Percentiles rank a stretch among this genome's conserved stretches.
Conservation (phyloP, 148 eudicot species). For the Talinum fruticosum region DNA sequence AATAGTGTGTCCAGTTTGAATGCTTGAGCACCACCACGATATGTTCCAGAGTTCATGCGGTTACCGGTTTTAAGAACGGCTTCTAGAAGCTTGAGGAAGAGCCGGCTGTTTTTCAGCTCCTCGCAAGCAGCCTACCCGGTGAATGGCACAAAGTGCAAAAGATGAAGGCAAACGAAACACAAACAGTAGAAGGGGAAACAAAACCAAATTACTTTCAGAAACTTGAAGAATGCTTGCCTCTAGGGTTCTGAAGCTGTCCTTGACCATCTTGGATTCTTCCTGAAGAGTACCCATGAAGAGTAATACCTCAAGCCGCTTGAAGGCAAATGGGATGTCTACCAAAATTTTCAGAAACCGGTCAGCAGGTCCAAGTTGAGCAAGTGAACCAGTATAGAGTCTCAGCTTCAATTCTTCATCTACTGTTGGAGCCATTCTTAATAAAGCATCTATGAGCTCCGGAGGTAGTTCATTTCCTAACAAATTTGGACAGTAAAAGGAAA, state of each 20-base stretch:
- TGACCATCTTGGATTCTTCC: slow-evolving; percentile 53
- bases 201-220: background rate
- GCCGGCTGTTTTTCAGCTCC: slow-evolving; percentile 59
- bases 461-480: slow-evolving; percentile 57
- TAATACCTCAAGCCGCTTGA: slow-evolving; percentile 58
- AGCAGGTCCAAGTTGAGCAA: slow-evolving; percentile 71
- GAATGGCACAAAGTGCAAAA: background rate
- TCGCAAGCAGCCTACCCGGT: slow-evolving; percentile 62
- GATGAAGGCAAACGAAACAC: background rate
- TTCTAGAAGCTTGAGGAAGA: slow-evolving; percentile 77
- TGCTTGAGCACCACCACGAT: slow-evolving; percentile 77
- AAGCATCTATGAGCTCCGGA: slow-evolving; percentile 62
- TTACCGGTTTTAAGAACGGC: slow-evolving; percentile 84
- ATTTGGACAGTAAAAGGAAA: background rate
- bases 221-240: slow-evolving; percentile 39
- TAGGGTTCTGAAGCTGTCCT: slow-evolving; percentile 55
- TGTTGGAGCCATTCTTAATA: slow-evolving; percentile 81
- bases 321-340: slow-evolving; percentile 72
- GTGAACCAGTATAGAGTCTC: slow-evolving; percentile 52
- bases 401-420: slow-evolving; percentile 70
- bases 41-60: slow-evolving; percentile 79
- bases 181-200: background rate
- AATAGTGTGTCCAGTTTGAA: slow-evolving; percentile 73
- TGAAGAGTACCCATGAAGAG: slow-evolving; percentile 62
- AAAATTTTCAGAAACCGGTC: slow-evolving; percentile 72